Percentiles rank a stretch among this genome's conserved stretches.
phyloP scores from a whole-genome alignment of 176 grass and related monocot genomes.

The Triticum urartu region DNA sequence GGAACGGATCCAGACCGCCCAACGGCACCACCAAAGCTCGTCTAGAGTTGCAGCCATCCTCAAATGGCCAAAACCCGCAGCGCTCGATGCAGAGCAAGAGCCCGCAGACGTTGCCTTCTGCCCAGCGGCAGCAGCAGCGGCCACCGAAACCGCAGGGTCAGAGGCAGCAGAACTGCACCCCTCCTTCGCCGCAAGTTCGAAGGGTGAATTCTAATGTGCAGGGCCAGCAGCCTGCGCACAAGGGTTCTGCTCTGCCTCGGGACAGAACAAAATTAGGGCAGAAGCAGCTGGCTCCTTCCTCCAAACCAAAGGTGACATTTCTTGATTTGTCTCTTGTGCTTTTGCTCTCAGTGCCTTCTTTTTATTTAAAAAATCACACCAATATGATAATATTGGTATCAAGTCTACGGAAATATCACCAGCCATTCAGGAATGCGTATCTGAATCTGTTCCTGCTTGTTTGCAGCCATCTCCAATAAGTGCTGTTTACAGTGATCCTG shows the following conservation, averaged over 20 bases:
- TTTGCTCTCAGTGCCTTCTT: background rate
- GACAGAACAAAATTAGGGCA: constrained; percentile 22
- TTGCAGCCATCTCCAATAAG: constrained; percentile 35
- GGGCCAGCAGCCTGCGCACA: constrained; percentile 23
- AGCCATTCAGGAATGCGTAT: background rate
- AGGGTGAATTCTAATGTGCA: constrained; percentile 20
- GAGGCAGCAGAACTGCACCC: background rate
- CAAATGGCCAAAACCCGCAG: constrained; percentile 9
- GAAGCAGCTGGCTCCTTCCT: constrained; percentile 25
- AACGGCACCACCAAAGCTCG: background rate
- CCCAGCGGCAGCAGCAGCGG: background rate
- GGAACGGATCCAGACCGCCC: background rate
- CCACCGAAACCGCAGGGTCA: background rate
- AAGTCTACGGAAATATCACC: background rate
- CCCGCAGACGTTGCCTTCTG: background rate
- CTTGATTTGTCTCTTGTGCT: background rate
- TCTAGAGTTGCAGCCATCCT: background rate
- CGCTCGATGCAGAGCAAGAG: constrained; percentile 25
- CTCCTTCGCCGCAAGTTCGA: background rate
- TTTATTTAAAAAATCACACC: too few relatives aligned
- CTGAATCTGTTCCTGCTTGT: background rate
- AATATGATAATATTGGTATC: background rate
- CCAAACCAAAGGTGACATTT: constrained; percentile 54
- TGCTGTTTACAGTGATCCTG: background rate
- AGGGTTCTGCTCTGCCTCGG: constrained; percentile 10